Conservation (phyloP, 208 protist species). For the Leishmania amazonensis region DNA sequence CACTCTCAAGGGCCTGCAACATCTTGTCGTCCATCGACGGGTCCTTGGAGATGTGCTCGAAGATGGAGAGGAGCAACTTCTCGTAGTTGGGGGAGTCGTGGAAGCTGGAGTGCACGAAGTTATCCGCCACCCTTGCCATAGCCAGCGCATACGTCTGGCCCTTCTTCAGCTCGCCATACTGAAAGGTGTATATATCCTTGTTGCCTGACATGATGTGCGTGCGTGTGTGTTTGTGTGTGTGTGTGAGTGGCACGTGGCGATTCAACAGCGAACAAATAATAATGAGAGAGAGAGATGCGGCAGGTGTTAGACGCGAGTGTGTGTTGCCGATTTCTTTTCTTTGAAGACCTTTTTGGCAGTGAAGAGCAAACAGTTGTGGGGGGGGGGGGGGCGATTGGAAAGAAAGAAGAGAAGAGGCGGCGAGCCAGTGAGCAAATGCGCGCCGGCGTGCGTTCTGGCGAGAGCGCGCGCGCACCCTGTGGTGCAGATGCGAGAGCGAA, state of each 20-base stretch:
- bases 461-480: not conserved
- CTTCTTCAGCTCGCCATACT: constrained; percentile 71
- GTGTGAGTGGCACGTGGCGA: not conserved
- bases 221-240: not conserved
- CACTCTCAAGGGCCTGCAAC: constrained; percentile 46
- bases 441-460: not conserved
- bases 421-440: not conserved
- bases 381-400: not conserved
- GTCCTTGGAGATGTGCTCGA: constrained; percentile 39
- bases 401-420: not conserved
- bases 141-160: constrained; percentile 56
- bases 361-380: not conserved
- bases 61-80: constrained; percentile 53
- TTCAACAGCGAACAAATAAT: not conserved
- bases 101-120: constrained; percentile 66
- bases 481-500: not conserved
- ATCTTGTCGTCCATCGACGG: constrained; percentile 40
- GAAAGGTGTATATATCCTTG: constrained; percentile 73
- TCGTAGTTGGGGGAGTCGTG: constrained; percentile 58
- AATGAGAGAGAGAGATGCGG: not conserved
- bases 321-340: not conserved
- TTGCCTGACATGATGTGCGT: constrained; percentile 30
- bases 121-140: constrained; percentile 58
- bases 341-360: not conserved
- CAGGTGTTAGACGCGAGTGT: constrained; percentile 5